Evolutionary conservation across 1,139 yeast species (phyloP).

Genomic region (Protomyces arabidopsidicola): DNA sequence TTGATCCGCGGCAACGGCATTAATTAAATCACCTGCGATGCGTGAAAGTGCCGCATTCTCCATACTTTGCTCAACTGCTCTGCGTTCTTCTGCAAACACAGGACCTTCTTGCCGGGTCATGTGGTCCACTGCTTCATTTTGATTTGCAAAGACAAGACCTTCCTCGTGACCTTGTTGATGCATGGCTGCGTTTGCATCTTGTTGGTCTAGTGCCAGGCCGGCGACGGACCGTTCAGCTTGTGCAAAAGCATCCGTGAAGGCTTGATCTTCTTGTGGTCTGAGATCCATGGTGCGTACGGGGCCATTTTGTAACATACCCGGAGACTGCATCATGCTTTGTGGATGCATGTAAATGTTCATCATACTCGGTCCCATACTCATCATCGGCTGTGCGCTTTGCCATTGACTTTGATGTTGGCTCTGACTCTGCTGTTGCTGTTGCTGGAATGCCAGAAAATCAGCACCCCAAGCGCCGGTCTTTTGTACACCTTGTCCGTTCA

Average conservation of each 20-base stretch:
- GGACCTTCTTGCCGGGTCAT: background rate
- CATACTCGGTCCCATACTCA: background rate
- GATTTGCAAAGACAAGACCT: background rate
- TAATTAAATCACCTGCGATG: conserved; percentile 17
- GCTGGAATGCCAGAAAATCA: background rate
- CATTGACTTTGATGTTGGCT: background rate
- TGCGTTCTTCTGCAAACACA: background rate
- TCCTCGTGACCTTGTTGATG: background rate
- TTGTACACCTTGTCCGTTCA: background rate
- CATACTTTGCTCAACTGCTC: background rate
- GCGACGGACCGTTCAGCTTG: conserved; percentile 13
- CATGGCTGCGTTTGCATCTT: background rate
- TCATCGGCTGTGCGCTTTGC: background rate
- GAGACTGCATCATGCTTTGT: background rate
- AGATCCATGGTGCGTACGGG: background rate
- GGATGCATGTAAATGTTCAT: background rate
- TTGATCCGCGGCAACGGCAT: conserved; percentile 5
- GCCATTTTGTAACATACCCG: background rate
- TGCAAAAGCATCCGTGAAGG: conserved; percentile 16
- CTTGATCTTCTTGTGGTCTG: background rate
- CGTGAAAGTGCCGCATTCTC: conserved; percentile 16
- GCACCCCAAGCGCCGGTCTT: background rate
- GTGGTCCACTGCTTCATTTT: background rate
- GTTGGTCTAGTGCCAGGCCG: background rate
- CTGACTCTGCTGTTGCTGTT: background rate